Evolutionary conservation across 2,329 filamentous ascomycete species (phyloP).

Genomic region (Paramyrothecium roridum): DNA sequence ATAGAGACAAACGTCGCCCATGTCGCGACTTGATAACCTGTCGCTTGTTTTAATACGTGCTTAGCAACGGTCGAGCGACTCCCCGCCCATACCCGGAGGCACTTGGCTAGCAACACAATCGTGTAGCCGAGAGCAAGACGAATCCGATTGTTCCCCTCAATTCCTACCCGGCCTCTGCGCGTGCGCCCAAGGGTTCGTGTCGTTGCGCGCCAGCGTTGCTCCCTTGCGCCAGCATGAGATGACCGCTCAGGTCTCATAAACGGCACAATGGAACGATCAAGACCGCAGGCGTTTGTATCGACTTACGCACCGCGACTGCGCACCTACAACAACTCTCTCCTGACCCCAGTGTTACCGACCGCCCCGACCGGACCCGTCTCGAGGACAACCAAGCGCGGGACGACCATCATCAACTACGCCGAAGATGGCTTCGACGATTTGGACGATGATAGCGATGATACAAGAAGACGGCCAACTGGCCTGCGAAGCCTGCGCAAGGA

Average conservation of each 20-base stretch:
- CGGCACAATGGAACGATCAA: slow-evolving; percentile 46
- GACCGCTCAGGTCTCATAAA: slow-evolving; percentile 16
- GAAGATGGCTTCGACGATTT: slow-evolving; percentile 90
- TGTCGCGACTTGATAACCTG: slow-evolving; percentile 24
- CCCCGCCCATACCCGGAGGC: slow-evolving; percentile 2
- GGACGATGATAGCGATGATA: slow-evolving; percentile 70
- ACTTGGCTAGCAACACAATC: neutral
- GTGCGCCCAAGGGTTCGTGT: neutral
- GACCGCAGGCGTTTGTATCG: slow-evolving; percentile 83
- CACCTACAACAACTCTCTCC: slow-evolving; percentile 85
- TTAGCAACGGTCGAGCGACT: slow-evolving; percentile 6
- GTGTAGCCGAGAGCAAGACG: neutral
- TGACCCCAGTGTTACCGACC: slow-evolving; percentile 78
- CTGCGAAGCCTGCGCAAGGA: slow-evolving; percentile 79
- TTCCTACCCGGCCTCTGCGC: neutral
- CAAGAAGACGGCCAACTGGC: slow-evolving; percentile 76
- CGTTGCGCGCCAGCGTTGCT: slow-evolving; percentile 9
- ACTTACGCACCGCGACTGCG: slow-evolving; percentile 89
- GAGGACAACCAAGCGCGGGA: slow-evolving; percentile 94
- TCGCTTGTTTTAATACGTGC: neutral
- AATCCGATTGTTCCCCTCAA: neutral
- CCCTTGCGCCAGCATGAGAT: slow-evolving; percentile 26
- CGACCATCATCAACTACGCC: slow-evolving; percentile 94
- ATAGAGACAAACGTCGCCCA: slow-evolving; percentile 4
- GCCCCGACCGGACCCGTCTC: slow-evolving; percentile 62